Base-by-base conservation (phyloP, 768 basidiomycete genomes). In the Steccherinum ochraceum region DNA sequence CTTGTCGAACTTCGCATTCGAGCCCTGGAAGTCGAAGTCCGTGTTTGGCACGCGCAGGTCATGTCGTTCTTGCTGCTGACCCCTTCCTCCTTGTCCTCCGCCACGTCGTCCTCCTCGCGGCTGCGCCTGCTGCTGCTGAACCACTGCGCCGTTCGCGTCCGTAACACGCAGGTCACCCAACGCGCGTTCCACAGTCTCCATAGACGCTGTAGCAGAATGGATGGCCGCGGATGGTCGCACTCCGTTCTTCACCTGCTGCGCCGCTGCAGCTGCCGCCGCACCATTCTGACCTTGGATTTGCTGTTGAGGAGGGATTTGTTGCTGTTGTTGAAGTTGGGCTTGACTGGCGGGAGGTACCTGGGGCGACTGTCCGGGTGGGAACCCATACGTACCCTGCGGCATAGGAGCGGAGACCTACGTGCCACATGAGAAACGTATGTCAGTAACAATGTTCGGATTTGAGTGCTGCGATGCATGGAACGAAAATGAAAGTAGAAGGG, bases 1-100 rank as follows among this genome's bases (percentile, higher is more conserved):
- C 65, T 92, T 91, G 69, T 91, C 87, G 58, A 93, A 93, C 48
- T 81, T 81, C 2, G 85, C 84, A 57, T 92, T 93, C 49, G 80
- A 78, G 50, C 74, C 75, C 64, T 78, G 71, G 64, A 93, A 93
- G 69, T 93, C 90, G 61, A 92, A 93, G 64, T 92, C 90, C 0
- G 81, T 82, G 1, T 73, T 63, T 0, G 89, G 90, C 0, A 92
- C 85, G 26, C 69, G 68, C n/a, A 77, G 51, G 10, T 43, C 41
- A 18, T 43, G 41, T 19, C 41, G 7, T 35, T 35, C 7, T 16
- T 35, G 30, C 16, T 35, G 30, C 30, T 16, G 7, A 7, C 30
- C 16, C 30, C 30, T 16, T 18, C 56, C 62, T n/a, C n/a, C n/a
- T n/a, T n/a, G n/a, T n/a, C n/a, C n/a, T 12, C 72, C 71, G 12